A percentile compares a stretch with the other conserved stretches of the same genome.
Evolutionary conservation across 2,329 filamentous ascomycete species (phyloP).

Genomic region (Aureobasidium leucospermi): DNA sequence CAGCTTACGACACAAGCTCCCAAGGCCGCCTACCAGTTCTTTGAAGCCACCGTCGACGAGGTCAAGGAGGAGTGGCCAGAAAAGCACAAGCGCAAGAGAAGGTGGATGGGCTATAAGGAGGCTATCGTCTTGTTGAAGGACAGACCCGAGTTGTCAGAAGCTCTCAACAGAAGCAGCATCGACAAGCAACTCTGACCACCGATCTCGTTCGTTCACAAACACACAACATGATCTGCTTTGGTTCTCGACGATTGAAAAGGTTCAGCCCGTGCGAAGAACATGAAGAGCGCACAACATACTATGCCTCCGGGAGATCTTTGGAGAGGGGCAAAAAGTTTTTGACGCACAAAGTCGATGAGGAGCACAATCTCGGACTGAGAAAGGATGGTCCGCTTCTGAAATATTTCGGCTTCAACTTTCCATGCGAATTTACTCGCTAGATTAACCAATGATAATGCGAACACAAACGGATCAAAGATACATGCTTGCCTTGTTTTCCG

Average conservation of each 20-base stretch:
- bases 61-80: constrained; percentile 90
- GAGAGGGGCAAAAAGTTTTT: not conserved
- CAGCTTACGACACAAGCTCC: constrained; percentile 51
- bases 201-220: not conserved
- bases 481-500: not conserved
- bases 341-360: not conserved
- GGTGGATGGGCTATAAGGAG: constrained; percentile 81
- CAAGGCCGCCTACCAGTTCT: constrained; percentile 73
- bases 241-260: no score
- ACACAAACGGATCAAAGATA: constrained; percentile 1
- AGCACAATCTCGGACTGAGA: not conserved
- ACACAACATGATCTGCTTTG: not conserved
- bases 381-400: not conserved
- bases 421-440: constrained; percentile 6
- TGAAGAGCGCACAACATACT: not conserved
- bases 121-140: constrained; percentile 69
- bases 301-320: not conserved
- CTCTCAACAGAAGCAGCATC: constrained; percentile 62
- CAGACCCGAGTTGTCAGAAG: constrained; percentile 82
- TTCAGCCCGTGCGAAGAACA: not conserved
- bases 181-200: constrained; percentile 18
- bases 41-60: constrained; percentile 77
- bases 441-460: constrained; percentile 11
- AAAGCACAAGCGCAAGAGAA: constrained; percentile 78
- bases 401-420: not conserved